Conservation (phyloP, 1,284 basidiomycete genomes). For the Leccinum huronense region DNA sequence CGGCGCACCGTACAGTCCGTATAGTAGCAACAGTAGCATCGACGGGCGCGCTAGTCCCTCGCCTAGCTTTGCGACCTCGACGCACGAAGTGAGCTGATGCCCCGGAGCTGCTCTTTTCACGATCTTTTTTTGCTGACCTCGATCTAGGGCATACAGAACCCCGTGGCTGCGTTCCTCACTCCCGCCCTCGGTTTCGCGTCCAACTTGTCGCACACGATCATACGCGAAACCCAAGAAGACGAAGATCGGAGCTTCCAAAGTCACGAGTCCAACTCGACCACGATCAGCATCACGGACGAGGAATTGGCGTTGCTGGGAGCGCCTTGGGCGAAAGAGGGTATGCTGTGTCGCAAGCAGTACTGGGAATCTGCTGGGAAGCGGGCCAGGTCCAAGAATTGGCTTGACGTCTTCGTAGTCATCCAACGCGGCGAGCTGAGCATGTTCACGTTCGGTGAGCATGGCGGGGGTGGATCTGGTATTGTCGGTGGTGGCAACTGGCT, state of each 20-base stretch:
- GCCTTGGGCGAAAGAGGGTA: slow-evolving; percentile 98
- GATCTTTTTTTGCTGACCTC: slow-evolving; percentile 14
- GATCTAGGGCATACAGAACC: slow-evolving; percentile 44
- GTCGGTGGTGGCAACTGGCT: slow-evolving; percentile 98
- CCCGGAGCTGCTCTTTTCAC: background rate
- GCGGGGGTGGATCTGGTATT: slow-evolving; percentile 53
- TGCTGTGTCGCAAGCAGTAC: slow-evolving; percentile 91
- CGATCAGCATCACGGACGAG: slow-evolving; percentile 86
- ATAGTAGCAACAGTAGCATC: slow-evolving; percentile 76
- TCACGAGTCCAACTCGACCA: slow-evolving; percentile 58
- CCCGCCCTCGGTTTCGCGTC: slow-evolving; percentile 93
- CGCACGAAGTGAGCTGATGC: slow-evolving; percentile 64
- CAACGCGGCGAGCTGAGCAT: slow-evolving; percentile 91
- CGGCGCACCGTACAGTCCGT: slow-evolving; percentile 62
- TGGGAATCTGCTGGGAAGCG: slow-evolving; percentile 84
- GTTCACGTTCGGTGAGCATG: slow-evolving; percentile 85
- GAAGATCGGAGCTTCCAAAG: slow-evolving; percentile 73
- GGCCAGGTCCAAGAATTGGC: slow-evolving; percentile 84
- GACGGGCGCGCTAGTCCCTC: slow-evolving; percentile 88
- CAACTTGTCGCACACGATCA: slow-evolving; percentile 94
- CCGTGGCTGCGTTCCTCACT: slow-evolving; percentile 62
- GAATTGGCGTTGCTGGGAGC: slow-evolving; percentile 92
- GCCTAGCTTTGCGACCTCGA: slow-evolving; percentile 71
- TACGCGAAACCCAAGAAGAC: slow-evolving; percentile 91
- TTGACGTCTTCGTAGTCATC: slow-evolving; percentile 94